Conservation (phyloP, 2,329 filamentous ascomycete genomes). For the Cercospora janseana region DNA sequence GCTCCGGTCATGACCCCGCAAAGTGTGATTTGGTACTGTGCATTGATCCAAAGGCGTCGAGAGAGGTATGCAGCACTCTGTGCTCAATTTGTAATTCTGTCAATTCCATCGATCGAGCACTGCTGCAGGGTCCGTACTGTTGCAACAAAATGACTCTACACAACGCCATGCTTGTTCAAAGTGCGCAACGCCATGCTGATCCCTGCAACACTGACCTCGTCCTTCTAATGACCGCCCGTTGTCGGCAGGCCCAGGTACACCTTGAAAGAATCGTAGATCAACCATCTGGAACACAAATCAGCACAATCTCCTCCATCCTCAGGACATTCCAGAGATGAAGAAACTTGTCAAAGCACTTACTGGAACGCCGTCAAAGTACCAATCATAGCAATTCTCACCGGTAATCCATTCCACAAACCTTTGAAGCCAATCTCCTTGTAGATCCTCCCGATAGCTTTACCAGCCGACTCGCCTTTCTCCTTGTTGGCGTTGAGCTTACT, state of each 20-base stretch:
- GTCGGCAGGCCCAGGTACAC: slow-evolving; percentile 65
- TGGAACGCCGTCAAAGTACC: slow-evolving; percentile 73
- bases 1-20: no score
- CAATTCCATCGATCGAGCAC: no score
- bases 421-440: slow-evolving; percentile 64
- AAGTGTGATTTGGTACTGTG: no score
- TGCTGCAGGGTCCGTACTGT: no score
- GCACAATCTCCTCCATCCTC: background rate
- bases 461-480: slow-evolving; percentile 56
- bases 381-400: slow-evolving; percentile 86
- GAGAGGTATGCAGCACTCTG: no score
- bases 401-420: slow-evolving; percentile 86
- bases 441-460: slow-evolving; percentile 59
- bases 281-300: slow-evolving; percentile 42
- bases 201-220: background rate
- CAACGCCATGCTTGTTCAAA: slow-evolving; percentile 2
- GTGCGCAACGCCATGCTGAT: background rate
- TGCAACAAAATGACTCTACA: no score
- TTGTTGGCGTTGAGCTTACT: slow-evolving; percentile 61
- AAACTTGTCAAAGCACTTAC: slow-evolving; percentile 29
- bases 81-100: no score
- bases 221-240: slow-evolving; percentile 62
- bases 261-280: slow-evolving; percentile 59
- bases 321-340: slow-evolving; percentile 43
- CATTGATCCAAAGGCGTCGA: no score